Conservation (phyloP, 1,284 basidiomycete genomes). For the Ustilago sp. region DNA sequence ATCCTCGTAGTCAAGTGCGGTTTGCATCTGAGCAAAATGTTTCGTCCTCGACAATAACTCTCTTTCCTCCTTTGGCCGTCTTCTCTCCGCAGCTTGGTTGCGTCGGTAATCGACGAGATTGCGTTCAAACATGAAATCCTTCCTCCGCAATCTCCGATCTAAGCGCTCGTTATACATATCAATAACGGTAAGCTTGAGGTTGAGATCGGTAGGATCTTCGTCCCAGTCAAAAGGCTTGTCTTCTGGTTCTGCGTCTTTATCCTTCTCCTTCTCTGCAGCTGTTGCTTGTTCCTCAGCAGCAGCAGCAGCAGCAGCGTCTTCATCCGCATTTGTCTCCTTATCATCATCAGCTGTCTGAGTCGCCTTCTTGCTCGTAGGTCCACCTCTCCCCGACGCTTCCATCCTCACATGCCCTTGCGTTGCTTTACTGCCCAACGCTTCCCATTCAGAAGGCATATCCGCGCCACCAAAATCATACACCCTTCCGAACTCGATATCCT, state of each 20-base stretch:
- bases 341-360: conserved; percentile 49
- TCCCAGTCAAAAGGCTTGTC: conserved; percentile 73
- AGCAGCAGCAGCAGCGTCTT: conserved; percentile 10
- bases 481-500: conserved; percentile 94
- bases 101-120: conserved; percentile 86
- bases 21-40: conserved; percentile 91
- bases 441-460: conserved; percentile 61
- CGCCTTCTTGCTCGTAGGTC: conserved; percentile 64
- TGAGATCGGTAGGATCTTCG: conserved; percentile 82
- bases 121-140: conserved; percentile 92
- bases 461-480: conserved; percentile 87
- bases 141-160: conserved; percentile 86
- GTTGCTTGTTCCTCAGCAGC: conserved; percentile 30
- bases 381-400: conserved; percentile 76
- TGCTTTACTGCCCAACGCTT: conserved; percentile 61
- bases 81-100: conserved; percentile 91
- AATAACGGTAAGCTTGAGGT: conserved; percentile 87
- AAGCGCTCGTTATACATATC: conserved; percentile 93
- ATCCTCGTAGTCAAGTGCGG: conserved; percentile 88
- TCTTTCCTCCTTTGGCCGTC: conserved; percentile 88
- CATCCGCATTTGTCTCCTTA: conserved; percentile 39
- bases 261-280: conserved; percentile 56
- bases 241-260: conserved; percentile 54
- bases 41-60: conserved; percentile 89
- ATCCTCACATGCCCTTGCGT: conserved; percentile 60